Evolutionary conservation across 768 basidiomycete species (phyloP), one percentile per base, ranked within the genome.

Genomic region (Leccinum fibrillosum): DNA sequence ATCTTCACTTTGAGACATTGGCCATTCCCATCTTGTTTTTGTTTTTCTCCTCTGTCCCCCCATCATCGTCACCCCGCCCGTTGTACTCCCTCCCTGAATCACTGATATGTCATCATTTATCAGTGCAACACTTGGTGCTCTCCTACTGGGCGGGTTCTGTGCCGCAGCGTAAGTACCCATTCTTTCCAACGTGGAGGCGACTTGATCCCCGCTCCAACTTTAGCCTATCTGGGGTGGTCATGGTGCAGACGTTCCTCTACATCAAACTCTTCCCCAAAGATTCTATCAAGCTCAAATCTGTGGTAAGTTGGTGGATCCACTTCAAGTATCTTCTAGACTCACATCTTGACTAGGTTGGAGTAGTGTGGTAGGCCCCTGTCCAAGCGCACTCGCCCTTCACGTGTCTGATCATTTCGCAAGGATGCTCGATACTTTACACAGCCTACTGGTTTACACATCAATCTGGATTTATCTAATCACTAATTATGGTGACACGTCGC

Each of bases 401-500:
- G 17, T 13, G 7, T 53, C 51, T 37, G 2, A 12, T 35, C 28
- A 23, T 12, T 28, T 17, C 7, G 2, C 26, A 19, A 72, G 71
- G 72, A 0, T 58, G 6, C 69, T 79, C 35, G 80, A 82, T 56
- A 62, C 72, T 19, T 55, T 63, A 3, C 80, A 82, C 57, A 79
- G 78, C 1, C 54, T 72, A 9, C 68, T 80, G 59, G 73, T 82
- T 39, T 73, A 71, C 50, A 55, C 67, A 21, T 74, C 78, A 1
- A 64, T 80, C 45, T 78, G 79, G 76, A 72, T 72, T 12, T 78
- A 77, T 57, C 64, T 84, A 2, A 78, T 84, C 55, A 53, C 57
- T 1, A 66, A 78, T 58, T 84, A 75, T 44, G 82, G 82, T 0
- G 59, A 77, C 8, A 54, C 54, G 3, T 50, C 54, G 2, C 71